Percentiles rank a stretch among this genome's conserved stretches.
These are phyloP conservation scores for Carex parvula DNA, from an alignment of 176 grass and related monocot species.

Conservation along the genomic window DNA sequence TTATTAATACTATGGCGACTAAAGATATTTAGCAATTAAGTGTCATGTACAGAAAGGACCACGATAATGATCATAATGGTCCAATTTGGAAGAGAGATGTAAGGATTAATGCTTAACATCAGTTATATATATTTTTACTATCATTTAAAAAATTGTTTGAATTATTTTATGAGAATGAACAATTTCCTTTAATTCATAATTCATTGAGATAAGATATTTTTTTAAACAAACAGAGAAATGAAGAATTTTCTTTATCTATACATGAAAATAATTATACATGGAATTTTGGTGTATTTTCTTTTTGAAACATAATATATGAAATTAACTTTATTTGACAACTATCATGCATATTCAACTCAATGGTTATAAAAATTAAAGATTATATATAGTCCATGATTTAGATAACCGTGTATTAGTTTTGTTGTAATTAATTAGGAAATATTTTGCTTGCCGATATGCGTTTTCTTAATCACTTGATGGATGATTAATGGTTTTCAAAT, in stretches of 20 bases:
- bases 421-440: too few species aligned
- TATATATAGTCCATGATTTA: too few species aligned
- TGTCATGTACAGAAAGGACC: not conserved
- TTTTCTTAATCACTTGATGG: too few species aligned
- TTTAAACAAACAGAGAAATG: not conserved
- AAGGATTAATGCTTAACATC: not conserved
- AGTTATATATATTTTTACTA: not conserved
- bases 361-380: too few species aligned
- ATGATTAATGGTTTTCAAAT: too few species aligned
- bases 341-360: too few species aligned
- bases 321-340: too few species aligned
- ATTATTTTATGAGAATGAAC: not conserved
- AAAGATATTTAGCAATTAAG: too few species aligned
- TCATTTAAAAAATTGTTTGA: not conserved
- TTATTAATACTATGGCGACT: too few species aligned
- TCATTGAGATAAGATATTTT: not conserved
- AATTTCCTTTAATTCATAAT: not conserved
- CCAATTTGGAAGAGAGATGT: not conserved
- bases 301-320: not conserved
- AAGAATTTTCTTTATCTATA: not conserved
- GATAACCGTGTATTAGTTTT: too few species aligned
- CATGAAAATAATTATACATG: not conserved
- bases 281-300: not conserved
- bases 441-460: too few species aligned
- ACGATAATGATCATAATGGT: not conserved